These are phyloP conservation scores for Zangia roseola DNA, from an alignment of 768 basidiomycete species.

Conservation along the genomic window DNA sequence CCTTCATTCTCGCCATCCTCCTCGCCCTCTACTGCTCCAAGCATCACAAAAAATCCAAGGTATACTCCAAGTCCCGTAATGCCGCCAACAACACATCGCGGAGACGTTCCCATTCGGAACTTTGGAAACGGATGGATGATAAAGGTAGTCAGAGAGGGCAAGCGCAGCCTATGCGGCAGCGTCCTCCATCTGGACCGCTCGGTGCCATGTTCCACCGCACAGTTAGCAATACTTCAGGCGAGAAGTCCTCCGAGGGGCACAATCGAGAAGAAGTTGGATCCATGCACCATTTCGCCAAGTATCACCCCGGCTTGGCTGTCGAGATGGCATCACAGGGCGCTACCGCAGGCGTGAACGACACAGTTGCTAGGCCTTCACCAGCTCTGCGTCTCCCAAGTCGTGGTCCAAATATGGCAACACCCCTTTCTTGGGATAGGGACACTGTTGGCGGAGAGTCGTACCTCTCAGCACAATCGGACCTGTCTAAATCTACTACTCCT, in stretches of 20 bases:
- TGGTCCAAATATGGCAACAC: conserved; percentile 34
- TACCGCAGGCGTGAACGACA: conserved; percentile 18
- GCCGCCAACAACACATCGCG: conserved; percentile 43
- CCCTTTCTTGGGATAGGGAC: conserved; percentile 55
- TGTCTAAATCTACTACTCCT: conserved; percentile 49
- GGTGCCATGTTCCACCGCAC: conserved; percentile 61
- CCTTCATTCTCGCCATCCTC: conserved; percentile 49
- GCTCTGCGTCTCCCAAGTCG: conserved; percentile 46
- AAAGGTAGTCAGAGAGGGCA: conserved; percentile 48
- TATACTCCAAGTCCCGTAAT: conserved; percentile 36
- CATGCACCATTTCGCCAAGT: conserved; percentile 51
- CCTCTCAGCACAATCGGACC: conserved; percentile 45
- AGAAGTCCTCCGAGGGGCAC: conserved; percentile 42
- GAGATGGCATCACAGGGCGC: conserved; percentile 45
- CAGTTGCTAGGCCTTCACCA: conserved; percentile 29
- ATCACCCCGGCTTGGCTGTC: conserved; percentile 53
- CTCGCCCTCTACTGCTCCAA: conserved; percentile 55
- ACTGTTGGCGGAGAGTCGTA: conserved; percentile 47
- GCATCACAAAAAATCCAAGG: conserved; percentile 25
- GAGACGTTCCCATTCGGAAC: conserved; percentile 42
- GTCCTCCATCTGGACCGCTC: conserved; percentile 42
- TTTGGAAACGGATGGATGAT: conserved; percentile 61
- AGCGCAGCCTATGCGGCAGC: conserved; percentile 41
- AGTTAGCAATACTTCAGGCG: conserved; percentile 53
- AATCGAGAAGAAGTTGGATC: conserved; percentile 30